Percentiles rank a stretch among this genome's conserved stretches.
Conservation (phyloP, 306 rosid species). For the Cicer arietinum region DNA sequence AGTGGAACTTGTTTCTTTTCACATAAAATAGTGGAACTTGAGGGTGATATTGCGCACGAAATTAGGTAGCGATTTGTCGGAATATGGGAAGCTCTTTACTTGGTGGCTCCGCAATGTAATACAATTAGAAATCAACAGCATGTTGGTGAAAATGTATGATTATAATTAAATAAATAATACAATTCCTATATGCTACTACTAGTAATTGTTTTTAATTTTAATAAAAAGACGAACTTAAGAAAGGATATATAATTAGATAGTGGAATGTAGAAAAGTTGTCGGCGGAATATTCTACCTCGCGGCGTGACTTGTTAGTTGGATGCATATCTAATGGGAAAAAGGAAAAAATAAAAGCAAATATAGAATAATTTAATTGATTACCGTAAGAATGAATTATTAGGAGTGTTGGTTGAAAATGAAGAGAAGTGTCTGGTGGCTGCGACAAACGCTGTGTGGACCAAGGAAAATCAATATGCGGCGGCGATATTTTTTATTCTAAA, state of each 20-base stretch:
- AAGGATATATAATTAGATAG: background rate
- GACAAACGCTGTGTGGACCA: conserved; percentile 31
- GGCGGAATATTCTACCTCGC: conserved; percentile 50
- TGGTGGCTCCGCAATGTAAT: conserved; percentile 26
- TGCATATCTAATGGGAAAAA: background rate
- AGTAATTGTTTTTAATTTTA: background rate
- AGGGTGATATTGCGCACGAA: conserved; percentile 29
- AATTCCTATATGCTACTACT: background rate
- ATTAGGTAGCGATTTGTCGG: conserved; percentile 49
- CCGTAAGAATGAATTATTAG: background rate
- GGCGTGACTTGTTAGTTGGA: conserved; percentile 50
- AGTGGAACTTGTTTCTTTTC: background rate
- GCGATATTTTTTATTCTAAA: conserved; percentile 17
- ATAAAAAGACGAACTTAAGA: background rate
- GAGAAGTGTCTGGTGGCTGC: conserved; percentile 28
- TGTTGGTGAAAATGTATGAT: background rate
- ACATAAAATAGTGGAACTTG: background rate
- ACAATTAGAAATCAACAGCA: background rate
- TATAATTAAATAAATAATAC: background rate
- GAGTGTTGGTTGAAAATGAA: conserved; percentile 24
- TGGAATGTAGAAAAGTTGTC: conserved; percentile 49
- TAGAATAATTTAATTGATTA: background rate
- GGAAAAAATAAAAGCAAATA: too few species aligned
- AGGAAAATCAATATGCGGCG: conserved; percentile 46
- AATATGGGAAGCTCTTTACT: conserved; percentile 38